Evolutionary conservation across 2,329 filamentous ascomycete genomes (phyloP).

Genomic region (Arthrinium phaeospermum): DNA sequence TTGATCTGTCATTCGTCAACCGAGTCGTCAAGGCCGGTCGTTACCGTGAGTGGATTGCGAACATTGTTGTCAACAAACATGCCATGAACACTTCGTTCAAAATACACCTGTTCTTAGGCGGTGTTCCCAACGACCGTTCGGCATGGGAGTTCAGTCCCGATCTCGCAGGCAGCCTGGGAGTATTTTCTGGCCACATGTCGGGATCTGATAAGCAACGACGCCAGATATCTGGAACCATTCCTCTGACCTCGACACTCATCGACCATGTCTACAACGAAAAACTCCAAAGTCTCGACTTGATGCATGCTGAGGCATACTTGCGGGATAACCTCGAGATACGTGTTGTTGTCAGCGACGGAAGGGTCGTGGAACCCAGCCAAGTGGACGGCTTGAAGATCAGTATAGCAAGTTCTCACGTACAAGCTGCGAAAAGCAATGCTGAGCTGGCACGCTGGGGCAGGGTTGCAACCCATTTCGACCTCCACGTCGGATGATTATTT

Average conservation of each 20-base stretch:
- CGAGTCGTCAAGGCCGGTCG: constrained; percentile 17
- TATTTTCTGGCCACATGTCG: constrained; percentile 50
- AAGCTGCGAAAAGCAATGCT: constrained; percentile 38
- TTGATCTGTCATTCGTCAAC: not conserved
- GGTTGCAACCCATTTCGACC: constrained; percentile 35
- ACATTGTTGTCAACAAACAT: constrained; percentile 66
- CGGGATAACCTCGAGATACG: constrained; percentile 42
- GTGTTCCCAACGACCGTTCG: constrained; percentile 46
- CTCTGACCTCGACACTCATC: constrained; percentile 56
- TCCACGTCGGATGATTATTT: constrained; percentile 22
- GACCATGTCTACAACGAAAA: constrained; percentile 45
- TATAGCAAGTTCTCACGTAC: constrained; percentile 46
- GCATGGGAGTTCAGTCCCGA: constrained; percentile 60
- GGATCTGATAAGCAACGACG: constrained; percentile 26
- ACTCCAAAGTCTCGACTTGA: constrained; percentile 45
- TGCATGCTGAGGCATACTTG: constrained; percentile 49
- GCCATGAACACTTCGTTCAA: constrained; percentile 66
- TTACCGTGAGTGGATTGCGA: constrained; percentile 72
- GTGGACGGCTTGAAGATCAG: constrained; percentile 43
- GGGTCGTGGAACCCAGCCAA: constrained; percentile 31
- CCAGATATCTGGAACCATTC: constrained; percentile 55
- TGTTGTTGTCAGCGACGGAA: constrained; percentile 38
- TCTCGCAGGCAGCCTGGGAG: constrained; percentile 66
- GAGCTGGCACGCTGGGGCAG: constrained; percentile 47
- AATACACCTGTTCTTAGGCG: constrained; percentile 72